Conservation (phyloP, 306 rosid species). For the Potentilla sterilis region DNA sequence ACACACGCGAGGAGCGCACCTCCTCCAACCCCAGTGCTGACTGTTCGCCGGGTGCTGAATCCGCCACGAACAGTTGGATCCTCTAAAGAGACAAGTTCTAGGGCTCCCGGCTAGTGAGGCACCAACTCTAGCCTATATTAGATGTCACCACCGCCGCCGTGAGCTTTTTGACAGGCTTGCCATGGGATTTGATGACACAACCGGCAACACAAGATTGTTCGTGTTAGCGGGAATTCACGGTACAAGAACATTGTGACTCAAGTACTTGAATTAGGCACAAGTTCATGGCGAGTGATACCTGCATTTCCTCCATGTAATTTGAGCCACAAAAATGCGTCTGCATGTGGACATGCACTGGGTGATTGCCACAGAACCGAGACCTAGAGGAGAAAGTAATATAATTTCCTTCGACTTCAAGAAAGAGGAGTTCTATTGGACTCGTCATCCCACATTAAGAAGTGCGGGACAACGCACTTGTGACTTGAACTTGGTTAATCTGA, state of each 20-base stretch:
- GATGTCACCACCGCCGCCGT: too few relatives aligned
- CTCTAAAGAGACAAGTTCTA: not conserved
- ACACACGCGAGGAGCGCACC: too few relatives aligned
- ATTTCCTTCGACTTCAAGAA: not conserved
- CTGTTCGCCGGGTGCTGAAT: too few relatives aligned
- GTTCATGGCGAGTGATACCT: not conserved
- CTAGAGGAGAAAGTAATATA: not conserved
- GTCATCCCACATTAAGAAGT: not conserved
- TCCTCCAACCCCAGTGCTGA: too few relatives aligned
- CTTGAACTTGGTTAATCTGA: not conserved
- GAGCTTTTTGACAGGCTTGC: not conserved
- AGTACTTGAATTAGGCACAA: not conserved
- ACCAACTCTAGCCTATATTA: not conserved
- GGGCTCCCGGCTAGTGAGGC: not conserved
- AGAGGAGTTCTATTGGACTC: not conserved
- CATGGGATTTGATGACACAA: not conserved
- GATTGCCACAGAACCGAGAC: not conserved
- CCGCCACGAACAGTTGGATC: not conserved
- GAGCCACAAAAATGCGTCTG: not conserved
- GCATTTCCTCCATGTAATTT: not conserved
- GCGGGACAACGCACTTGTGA: not conserved
- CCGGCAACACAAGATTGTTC: not conserved
- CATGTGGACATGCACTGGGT: slow-evolving; percentile 1
- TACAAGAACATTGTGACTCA: not conserved
- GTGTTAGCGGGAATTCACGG: not conserved